phyloP scores from a whole-genome alignment of 176 grass and related monocot species.

The Oryza nivara region DNA sequence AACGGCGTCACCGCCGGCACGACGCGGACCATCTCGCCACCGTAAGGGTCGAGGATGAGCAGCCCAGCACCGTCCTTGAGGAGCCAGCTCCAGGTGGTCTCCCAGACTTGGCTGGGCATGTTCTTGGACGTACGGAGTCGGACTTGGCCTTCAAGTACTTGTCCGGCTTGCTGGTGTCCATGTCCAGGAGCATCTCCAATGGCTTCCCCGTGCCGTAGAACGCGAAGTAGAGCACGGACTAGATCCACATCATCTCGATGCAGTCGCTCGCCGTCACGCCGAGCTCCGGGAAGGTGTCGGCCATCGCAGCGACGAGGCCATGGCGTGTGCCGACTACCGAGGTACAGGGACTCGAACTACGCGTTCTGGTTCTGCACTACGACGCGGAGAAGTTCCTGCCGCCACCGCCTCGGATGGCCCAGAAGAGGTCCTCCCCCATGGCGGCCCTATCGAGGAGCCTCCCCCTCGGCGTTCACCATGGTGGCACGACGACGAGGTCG shows the following conservation, averaged over 20 bases:
- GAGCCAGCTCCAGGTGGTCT: conserved; percentile 49
- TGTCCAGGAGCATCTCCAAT: no score
- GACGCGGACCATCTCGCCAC: conserved; percentile 46
- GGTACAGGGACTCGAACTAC: conserved; percentile 48
- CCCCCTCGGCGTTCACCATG: conserved; percentile 48
- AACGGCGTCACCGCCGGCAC: conserved; percentile 54
- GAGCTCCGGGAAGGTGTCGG: no score
- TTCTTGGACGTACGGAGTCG: neutral
- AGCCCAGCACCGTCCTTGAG: conserved; percentile 41
- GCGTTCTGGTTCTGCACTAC: conserved; percentile 47
- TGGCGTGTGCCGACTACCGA: conserved; percentile 16
- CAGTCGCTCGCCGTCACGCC: no score
- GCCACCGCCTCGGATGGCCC: conserved; percentile 64
- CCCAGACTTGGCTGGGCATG: conserved; percentile 49
- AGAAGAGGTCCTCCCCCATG: conserved; percentile 68
- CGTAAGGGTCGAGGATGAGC: conserved; percentile 63
- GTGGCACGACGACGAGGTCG: conserved; percentile 47
- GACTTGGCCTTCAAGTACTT: no score
- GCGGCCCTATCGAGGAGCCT: conserved; percentile 42
- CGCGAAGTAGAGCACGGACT: no score
- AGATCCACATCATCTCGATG: no score
- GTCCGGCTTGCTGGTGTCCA: no score
- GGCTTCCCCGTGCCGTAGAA: no score
- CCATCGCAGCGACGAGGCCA: conserved; percentile 25
- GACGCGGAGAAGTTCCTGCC: conserved; percentile 57